Evolutionary conservation across 164 flowering plant species (phyloP).

Genomic region (Brasenia schreberi): DNA sequence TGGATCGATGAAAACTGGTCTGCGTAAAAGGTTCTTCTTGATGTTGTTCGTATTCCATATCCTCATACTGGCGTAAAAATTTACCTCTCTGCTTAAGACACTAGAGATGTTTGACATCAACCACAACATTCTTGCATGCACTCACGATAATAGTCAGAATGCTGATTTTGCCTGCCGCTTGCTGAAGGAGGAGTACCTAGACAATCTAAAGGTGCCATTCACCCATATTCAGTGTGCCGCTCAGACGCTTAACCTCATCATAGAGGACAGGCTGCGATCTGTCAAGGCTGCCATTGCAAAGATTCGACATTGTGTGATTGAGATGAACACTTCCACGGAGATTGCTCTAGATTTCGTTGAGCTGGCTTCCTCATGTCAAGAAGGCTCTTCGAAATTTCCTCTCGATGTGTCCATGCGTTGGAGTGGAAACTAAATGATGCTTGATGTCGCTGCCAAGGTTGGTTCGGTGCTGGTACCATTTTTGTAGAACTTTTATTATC

Average conservation of each 20-base stretch:
- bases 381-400: constrained; percentile 81
- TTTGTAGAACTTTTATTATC: neutral
- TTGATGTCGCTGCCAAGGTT: constrained; percentile 83
- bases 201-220: constrained; percentile 57
- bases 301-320: constrained; percentile 65
- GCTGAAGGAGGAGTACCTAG: constrained; percentile 65
- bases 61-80: constrained; percentile 60
- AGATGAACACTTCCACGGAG: constrained; percentile 58
- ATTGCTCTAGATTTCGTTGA: constrained; percentile 58
- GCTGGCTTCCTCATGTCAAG: constrained; percentile 46
- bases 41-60: constrained; percentile 61
- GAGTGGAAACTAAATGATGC: constrained; percentile 89
- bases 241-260: constrained; percentile 61
- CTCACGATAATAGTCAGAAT: constrained; percentile 71
- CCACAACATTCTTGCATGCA: constrained; percentile 58
- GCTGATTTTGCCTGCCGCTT: constrained; percentile 60
- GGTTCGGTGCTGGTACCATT: neutral
- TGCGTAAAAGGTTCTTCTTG: constrained; percentile 68
- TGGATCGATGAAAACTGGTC: constrained; percentile 96
- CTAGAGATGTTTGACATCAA: constrained; percentile 63
- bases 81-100: constrained; percentile 42
- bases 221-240: constrained; percentile 90
- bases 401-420: constrained; percentile 75
- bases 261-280: constrained; percentile 69
- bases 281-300: constrained; percentile 51